These are phyloP conservation scores for Rubroshorea leprosula DNA, from an alignment of 345 rosid species.

Conservation along the genomic window DNA sequence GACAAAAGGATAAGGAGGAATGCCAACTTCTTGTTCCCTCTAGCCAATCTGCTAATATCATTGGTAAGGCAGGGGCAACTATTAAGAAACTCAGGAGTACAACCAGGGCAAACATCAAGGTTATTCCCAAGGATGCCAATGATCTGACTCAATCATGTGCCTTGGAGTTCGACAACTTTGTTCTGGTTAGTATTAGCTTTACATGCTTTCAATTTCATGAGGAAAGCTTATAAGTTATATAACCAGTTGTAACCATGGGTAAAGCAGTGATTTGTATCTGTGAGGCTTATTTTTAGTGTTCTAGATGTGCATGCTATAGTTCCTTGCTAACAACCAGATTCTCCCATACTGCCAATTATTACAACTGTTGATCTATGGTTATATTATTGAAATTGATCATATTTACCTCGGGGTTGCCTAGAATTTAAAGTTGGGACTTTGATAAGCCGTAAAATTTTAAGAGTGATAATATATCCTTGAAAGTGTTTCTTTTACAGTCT, in stretches of 20 bases:
- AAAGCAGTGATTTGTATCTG: not conserved
- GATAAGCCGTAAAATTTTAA: no score
- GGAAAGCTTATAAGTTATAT: not conserved
- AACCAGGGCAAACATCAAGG: constrained; percentile 59
- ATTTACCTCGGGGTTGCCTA: no score
- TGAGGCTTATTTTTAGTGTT: no score
- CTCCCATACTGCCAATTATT: no score
- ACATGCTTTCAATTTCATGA: not conserved
- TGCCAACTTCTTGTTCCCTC: constrained; percentile 84
- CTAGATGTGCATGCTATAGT: no score
- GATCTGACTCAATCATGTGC: constrained; percentile 93
- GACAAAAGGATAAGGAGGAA: constrained; percentile 54
- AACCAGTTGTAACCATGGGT: not conserved
- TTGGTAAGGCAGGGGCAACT: constrained; percentile 81
- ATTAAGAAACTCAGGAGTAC: constrained; percentile 76
- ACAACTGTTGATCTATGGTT: no score
- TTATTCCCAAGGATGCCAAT: constrained; percentile 66
- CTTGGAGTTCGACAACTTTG: constrained; percentile 83
- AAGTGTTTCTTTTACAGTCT: no score
- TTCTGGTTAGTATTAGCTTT: constrained; percentile 46
- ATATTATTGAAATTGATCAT: no score
- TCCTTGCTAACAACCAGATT: no score
- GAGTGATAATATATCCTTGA: no score
- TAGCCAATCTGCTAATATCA: constrained; percentile 90
- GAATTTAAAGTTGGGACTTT: no score